Conservation (phyloP, 108 stramenopile species). For the Cylindrotheca fusiformis region DNA sequence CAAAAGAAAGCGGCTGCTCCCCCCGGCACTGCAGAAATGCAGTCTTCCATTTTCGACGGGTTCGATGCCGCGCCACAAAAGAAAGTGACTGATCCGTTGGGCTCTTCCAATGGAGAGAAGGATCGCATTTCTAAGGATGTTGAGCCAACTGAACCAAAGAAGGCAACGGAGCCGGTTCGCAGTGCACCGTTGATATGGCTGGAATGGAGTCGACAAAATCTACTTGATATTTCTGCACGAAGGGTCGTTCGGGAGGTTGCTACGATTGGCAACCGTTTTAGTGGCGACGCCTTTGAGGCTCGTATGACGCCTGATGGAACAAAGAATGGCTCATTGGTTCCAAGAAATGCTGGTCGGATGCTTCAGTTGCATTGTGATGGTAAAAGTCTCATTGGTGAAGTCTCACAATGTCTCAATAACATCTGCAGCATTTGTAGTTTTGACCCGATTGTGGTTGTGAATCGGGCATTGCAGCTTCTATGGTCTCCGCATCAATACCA, state of each 20-base stretch:
- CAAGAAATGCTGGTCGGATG: slow-evolving; percentile 50
- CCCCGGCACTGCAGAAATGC: slow-evolving; percentile 9
- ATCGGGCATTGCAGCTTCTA: slow-evolving; percentile 44
- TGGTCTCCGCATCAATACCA: slow-evolving; percentile 21
- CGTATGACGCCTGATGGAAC: slow-evolving; percentile 23
- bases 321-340: slow-evolving; percentile 39
- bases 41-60: slow-evolving; percentile 50
- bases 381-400: slow-evolving; percentile 35
- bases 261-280: slow-evolving; percentile 44
- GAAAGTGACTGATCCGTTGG: slow-evolving; percentile 7
- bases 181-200: slow-evolving; percentile 49
- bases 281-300: slow-evolving; percentile 40
- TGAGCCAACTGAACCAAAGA: slow-evolving; percentile 26
- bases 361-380: slow-evolving; percentile 67
- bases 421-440: slow-evolving; percentile 38
- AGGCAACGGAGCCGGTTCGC: slow-evolving; percentile 12
- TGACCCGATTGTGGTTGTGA: slow-evolving; percentile 35
- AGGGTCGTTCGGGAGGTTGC: slow-evolving; percentile 69
- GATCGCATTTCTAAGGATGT: slow-evolving; percentile 50
- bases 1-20: slow-evolving; percentile 4
- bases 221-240: slow-evolving; percentile 41
- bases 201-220: slow-evolving; percentile 49
- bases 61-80: slow-evolving; percentile 33
- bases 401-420: slow-evolving; percentile 26
- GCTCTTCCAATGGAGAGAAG: slow-evolving; percentile 2